A percentile compares a stretch with the other conserved stretches of the same genome.
phyloP scores from a whole-genome alignment of 345 rosid genomes.

The Brassica juncea region DNA sequence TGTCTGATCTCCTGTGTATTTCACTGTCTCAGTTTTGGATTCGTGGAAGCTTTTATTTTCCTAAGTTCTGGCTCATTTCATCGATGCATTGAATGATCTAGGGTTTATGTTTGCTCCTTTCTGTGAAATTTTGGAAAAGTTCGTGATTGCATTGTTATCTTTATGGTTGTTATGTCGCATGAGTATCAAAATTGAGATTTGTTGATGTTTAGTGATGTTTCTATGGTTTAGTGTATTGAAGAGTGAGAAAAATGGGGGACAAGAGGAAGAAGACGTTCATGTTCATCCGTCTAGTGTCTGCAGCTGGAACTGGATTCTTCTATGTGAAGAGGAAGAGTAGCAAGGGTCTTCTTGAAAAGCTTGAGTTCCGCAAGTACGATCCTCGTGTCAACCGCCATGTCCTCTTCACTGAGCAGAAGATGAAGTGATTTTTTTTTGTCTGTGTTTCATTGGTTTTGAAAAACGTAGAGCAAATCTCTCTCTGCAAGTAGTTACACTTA shows the following conservation, averaged over 20 bases:
- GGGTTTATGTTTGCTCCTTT: background rate
- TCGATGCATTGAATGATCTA: background rate
- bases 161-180: background rate
- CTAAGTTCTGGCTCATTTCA: background rate
- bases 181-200: background rate
- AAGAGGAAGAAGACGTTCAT: slow-evolving; percentile 48
- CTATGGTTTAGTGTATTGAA: background rate
- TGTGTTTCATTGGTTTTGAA: background rate
- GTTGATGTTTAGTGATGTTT: background rate
- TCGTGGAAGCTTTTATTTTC: background rate
- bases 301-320: slow-evolving; percentile 98
- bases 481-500: background rate
- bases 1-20: background rate
- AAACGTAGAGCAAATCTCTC: background rate
- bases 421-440: slow-evolving; percentile 58
- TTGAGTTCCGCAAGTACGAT: slow-evolving; percentile 91
- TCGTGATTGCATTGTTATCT: background rate
- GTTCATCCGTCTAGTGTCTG: slow-evolving; percentile 87
- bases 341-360: slow-evolving; percentile 73
- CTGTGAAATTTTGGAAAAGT: background rate
- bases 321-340: slow-evolving; percentile 92
- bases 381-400: slow-evolving; percentile 94
- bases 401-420: slow-evolving; percentile 83
- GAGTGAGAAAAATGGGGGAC: slow-evolving; percentile 61
- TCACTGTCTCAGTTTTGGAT: background rate